Percentiles rank a stretch among this genome's conserved stretches.
Conservation (phyloP, 2,329 filamentous ascomycete species). For the Scedosporium apiospermum region DNA sequence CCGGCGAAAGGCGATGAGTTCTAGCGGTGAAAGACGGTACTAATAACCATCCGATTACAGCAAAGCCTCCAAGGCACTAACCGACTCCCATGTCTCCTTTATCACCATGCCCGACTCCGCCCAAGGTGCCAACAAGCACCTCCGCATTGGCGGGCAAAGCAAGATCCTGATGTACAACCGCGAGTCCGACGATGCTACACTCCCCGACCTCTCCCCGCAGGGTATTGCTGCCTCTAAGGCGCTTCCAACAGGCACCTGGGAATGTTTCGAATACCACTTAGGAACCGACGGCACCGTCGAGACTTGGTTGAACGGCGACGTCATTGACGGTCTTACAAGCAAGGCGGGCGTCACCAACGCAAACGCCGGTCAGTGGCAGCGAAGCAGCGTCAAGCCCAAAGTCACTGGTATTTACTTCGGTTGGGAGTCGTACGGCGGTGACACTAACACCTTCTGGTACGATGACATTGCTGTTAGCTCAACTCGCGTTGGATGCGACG, state of each 20-base stretch:
- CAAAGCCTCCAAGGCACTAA: slow-evolving; percentile 47
- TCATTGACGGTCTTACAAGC: slow-evolving; percentile 40
- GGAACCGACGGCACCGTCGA: slow-evolving; percentile 48
- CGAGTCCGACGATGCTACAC: slow-evolving; percentile 51
- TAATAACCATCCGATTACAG: slow-evolving; percentile 21
- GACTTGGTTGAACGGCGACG: slow-evolving; percentile 48
- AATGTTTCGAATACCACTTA: slow-evolving; percentile 54
- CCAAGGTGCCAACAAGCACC: slow-evolving; percentile 46
- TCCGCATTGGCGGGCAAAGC: slow-evolving; percentile 51
- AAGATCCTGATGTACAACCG: slow-evolving; percentile 57
- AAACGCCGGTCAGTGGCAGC: slow-evolving; percentile 44
- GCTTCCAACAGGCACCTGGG: slow-evolving; percentile 40
- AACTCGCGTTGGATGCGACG: slow-evolving; percentile 36
- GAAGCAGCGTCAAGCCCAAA: slow-evolving; percentile 38
- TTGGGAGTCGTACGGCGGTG: slow-evolving; percentile 54
- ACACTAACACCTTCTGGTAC: slow-evolving; percentile 53
- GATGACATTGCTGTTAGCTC: slow-evolving; percentile 45
- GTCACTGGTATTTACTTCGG: slow-evolving; percentile 49
- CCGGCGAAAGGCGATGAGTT: not conserved
- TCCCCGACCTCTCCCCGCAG: slow-evolving; percentile 49
- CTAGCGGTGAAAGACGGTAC: not conserved
- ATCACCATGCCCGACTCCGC: slow-evolving; percentile 54
- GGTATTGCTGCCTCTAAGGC: slow-evolving; percentile 44
- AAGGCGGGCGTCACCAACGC: slow-evolving; percentile 36
- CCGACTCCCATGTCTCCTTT: slow-evolving; percentile 50